These are phyloP conservation scores for Cubamyces lactineus DNA, from an alignment of 768 basidiomycete species.

Conservation along the genomic window DNA sequence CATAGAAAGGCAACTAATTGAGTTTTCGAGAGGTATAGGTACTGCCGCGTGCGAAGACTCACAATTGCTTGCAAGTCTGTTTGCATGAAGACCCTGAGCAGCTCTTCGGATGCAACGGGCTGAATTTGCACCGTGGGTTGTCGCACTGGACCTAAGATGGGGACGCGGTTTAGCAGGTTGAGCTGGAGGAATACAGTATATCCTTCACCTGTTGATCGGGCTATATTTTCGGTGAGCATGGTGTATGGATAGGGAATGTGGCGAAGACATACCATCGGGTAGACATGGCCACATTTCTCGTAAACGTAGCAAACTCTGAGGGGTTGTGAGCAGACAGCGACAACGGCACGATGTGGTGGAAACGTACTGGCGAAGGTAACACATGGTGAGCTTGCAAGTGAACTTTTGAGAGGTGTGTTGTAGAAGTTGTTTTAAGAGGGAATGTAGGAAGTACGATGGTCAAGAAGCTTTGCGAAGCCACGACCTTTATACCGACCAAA, in stretches of 20 bases:
- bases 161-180: neutral
- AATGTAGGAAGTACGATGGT: neutral
- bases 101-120: constrained; percentile 26
- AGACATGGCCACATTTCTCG: constrained; percentile 30
- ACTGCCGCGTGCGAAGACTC: constrained; percentile 1
- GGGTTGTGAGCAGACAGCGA: neutral
- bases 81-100: constrained; percentile 31
- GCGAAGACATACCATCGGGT: constrained; percentile 26
- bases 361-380: constrained; percentile 32
- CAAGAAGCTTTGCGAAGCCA: neutral
- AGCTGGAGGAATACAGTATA: neutral
- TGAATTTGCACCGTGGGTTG: constrained; percentile 31
- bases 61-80: constrained; percentile 34
- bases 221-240: constrained; percentile 14
- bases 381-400: constrained; percentile 21
- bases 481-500: neutral
- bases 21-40: neutral
- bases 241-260: neutral
- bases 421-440: neutral
- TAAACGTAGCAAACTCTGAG: constrained; percentile 33
- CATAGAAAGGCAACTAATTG: too few relatives aligned
- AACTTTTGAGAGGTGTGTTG: neutral
- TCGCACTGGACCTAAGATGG: constrained; percentile 27
- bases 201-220: constrained; percentile 28
- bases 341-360: neutral